Evolutionary conservation across 2,329 filamentous ascomycete genomes (phyloP), one percentile per base, ranked within the genome.

Genomic region (Sarocladium brachiariae): DNA sequence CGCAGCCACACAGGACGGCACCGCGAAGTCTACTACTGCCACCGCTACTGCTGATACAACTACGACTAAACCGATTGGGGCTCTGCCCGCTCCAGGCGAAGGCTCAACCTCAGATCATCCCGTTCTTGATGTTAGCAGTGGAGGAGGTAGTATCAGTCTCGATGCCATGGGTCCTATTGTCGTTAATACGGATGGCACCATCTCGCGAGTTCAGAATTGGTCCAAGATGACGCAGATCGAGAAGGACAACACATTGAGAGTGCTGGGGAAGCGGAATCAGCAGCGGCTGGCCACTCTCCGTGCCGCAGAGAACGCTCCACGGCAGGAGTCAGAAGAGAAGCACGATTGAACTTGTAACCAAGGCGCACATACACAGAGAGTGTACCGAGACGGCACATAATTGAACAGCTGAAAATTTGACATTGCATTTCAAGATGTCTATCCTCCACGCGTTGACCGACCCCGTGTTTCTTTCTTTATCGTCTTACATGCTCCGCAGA

Each of bases 151-250:
- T 16, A 73, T 86, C 38, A 78, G 75, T 47, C 75, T 90, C 8
- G 84, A 88, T 60, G 75, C 80, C 54, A 70, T 90, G 21, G 86
- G 87, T 0, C 87, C 87, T 2, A 72, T 90, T 58, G 85, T 91
- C 1, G 81, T 90, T 50, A 86, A 89, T 63, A 70, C 73, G 54
- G 84, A 91, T 64, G 87, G 87, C 18, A 83, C 83, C 8, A 65
- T 89, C 57, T 82, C 81, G 51, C 76, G 86, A 30, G 86, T 91
- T 58, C 68, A 75, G 31, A 90, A 91, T 64, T 91, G 86, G 86
- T 72, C 70, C 8, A 70, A 82, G 56, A 89, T 90, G 86, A 77
- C 78, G 2, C 79, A 81, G 23, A 73, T 81, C 6, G 86, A 90
- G 72, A 75, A 72, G 63, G 67, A 78, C 62, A 86, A 81, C 59